These are phyloP conservation scores for Gossypium turneri DNA, from an alignment of 345 rosid species.

Conservation along the genomic window DNA sequence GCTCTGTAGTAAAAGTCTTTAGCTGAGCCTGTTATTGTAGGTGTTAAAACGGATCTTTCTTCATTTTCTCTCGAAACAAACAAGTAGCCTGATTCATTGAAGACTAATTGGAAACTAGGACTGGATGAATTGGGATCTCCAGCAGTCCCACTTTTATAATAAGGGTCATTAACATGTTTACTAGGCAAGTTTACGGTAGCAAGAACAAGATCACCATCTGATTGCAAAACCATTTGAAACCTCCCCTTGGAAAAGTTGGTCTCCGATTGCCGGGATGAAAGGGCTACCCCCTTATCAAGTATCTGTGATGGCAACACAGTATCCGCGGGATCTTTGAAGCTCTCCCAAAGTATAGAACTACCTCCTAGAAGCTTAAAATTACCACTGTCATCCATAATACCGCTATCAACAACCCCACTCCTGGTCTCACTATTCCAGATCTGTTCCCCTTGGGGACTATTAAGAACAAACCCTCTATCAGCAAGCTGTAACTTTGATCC, in stretches of 20 bases:
- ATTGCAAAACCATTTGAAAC: constrained; percentile 16
- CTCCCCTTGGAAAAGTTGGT: constrained; percentile 21
- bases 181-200: constrained; percentile 18
- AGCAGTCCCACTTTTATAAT: not conserved
- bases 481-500: constrained; percentile 29
- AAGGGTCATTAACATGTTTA: not conserved
- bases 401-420: constrained; percentile 7
- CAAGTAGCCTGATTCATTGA: constrained; percentile 20
- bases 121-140: not conserved
- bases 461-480: constrained; percentile 21
- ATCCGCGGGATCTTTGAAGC: constrained; percentile 26
- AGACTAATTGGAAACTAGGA: constrained; percentile 18
- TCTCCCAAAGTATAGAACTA: constrained; percentile 22
- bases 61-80: constrained; percentile 11
- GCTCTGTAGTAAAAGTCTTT: constrained; percentile 22
- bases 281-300: not conserved
- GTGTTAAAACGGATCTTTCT: not conserved
- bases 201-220: constrained; percentile 17
- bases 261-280: not conserved
- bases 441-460: constrained; percentile 12
- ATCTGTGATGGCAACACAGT: constrained; percentile 30
- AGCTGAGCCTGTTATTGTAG: not conserved
- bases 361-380: constrained; percentile 22
- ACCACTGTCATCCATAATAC: constrained; percentile 30
- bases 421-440: constrained; percentile 17